Conservation (phyloP, 2,329 filamentous ascomycete genomes). For the Colletotrichum eleusines region DNA sequence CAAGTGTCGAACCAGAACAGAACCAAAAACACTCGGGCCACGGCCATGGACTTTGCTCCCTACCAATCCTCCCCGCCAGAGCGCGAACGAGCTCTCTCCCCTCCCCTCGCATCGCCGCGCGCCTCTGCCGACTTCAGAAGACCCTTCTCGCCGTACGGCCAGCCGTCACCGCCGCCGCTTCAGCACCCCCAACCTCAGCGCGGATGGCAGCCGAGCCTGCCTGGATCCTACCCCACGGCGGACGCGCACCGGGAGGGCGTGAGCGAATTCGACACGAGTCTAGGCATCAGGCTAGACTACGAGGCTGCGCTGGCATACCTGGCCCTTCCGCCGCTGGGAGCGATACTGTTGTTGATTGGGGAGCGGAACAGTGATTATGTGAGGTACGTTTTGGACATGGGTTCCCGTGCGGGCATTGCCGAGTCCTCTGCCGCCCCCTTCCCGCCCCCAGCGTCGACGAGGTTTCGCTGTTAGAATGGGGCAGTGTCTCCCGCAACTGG, state of each 20-base stretch:
- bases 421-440: background rate
- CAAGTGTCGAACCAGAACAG: background rate
- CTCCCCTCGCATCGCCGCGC: conserved; percentile 69
- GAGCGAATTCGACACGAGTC: conserved; percentile 90
- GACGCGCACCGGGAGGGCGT: conserved; percentile 66
- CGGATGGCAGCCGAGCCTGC: conserved; percentile 58
- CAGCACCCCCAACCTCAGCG: conserved; percentile 70
- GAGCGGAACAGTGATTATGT: conserved; percentile 99
- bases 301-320: conserved; percentile 94
- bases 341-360: conserved; percentile 83
- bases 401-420: background rate
- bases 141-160: conserved; percentile 63
- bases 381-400: conserved; percentile 67
- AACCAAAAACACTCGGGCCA: background rate
- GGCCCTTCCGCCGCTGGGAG: conserved; percentile 85
- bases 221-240: conserved; percentile 54
- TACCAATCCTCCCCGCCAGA: conserved; percentile 96
- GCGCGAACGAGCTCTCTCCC: conserved; percentile 82
- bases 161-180: conserved; percentile 58
- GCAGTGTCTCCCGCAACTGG: background rate
- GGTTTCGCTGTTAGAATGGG: too few species aligned
- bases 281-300: conserved; percentile 87
- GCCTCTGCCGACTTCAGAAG: conserved; percentile 67
- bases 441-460: background rate
- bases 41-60: conserved; percentile 90